These are phyloP conservation scores for Vitis hybrid DNA, from an alignment of 177 flowering plant genomes.

Conservation along the genomic window DNA sequence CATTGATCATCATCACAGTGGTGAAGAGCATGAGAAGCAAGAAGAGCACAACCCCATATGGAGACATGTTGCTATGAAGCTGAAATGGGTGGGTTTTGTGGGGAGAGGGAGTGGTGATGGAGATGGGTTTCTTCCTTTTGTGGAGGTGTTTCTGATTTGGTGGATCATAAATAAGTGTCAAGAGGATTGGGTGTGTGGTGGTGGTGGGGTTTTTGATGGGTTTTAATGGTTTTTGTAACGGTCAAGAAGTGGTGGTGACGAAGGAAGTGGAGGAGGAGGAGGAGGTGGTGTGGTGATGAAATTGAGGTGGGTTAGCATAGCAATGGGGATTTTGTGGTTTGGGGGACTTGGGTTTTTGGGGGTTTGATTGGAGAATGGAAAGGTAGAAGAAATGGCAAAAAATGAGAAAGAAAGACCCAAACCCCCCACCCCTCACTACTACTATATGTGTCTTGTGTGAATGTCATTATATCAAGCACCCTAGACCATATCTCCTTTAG, in stretches of 20 bases:
- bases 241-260: not conserved
- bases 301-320: too few relatives aligned
- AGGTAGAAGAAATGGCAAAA: too few relatives aligned
- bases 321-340: not conserved
- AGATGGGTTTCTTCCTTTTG: conserved; percentile 6
- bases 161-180: not conserved
- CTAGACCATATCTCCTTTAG: too few relatives aligned
- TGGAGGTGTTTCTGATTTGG: not conserved
- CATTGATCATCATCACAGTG: conserved; percentile 1
- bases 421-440: too few relatives aligned
- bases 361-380: too few relatives aligned
- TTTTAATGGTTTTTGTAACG: not conserved
- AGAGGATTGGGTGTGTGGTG: not conserved
- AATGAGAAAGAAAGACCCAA: too few relatives aligned
- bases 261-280: too few relatives aligned
- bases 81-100: conserved; percentile 7
- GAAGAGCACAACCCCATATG: conserved; percentile 14
- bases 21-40: conserved; percentile 21
- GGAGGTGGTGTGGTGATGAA: too few relatives aligned
- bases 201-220: not conserved
- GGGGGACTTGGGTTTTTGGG: not conserved
- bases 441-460: too few relatives aligned
- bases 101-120: not conserved
- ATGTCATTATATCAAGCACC: too few relatives aligned
- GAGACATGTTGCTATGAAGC: conserved; percentile 10